A percentile compares a stretch with the other conserved stretches of the same genome.
phyloP scores from a whole-genome alignment of 805 yeast species.

The Blastobotrys robertii region DNA sequence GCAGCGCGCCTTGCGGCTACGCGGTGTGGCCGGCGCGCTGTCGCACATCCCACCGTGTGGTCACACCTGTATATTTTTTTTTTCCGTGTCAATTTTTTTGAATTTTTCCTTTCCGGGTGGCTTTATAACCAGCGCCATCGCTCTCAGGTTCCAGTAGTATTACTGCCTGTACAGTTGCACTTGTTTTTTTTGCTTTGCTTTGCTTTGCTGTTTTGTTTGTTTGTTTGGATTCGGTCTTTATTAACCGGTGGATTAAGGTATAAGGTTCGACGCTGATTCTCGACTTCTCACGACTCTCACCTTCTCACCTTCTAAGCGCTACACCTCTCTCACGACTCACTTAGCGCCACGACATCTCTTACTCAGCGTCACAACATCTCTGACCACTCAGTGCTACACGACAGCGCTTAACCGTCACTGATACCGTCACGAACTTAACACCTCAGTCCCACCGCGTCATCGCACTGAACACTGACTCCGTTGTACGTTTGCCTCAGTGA shows the following conservation, averaged over 20 bases:
- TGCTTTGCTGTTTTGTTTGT: constrained; percentile 4
- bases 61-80: neutral
- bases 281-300: no score
- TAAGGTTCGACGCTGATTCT: no score
- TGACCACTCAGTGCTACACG: no score
- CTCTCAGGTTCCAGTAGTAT: neutral
- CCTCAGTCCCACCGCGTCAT: no score
- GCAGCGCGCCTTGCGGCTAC: no score
- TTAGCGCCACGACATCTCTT: no score
- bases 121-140: neutral
- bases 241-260: neutral
- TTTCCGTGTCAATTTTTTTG: constrained; percentile 2
- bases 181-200: constrained; percentile 1
- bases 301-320: no score
- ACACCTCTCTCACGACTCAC: no score
- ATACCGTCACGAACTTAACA: no score
- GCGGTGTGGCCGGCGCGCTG: no score
- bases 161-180: neutral
- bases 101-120: neutral
- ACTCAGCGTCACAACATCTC: no score
- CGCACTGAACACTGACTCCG: neutral
- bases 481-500: neutral
- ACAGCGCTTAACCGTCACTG: neutral
- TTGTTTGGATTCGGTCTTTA: neutral
- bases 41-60: no score